Evolutionary conservation across 75 land plant genomes (phyloP).

Genomic region (Pinus tabuliformis): DNA sequence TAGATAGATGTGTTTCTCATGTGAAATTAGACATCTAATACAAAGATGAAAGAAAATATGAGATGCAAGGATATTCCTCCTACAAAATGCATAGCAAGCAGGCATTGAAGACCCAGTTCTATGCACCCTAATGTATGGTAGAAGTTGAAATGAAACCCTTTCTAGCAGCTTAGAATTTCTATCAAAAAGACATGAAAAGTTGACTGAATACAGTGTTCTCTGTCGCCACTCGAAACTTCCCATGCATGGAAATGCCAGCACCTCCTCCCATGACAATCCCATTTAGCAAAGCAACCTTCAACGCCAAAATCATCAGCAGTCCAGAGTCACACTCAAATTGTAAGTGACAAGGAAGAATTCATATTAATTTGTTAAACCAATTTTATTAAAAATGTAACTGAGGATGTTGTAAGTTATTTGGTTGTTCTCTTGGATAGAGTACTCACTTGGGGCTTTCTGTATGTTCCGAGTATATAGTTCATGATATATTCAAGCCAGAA

Average conservation of each 20-base stretch:
- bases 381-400: background rate
- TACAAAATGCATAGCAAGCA: too few species aligned
- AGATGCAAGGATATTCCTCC: too few species aligned
- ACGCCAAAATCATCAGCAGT: constrained; percentile 3
- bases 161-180: background rate
- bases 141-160: background rate
- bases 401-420: background rate
- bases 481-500: constrained; percentile 67
- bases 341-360: background rate
- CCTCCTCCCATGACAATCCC: constrained; percentile 99
- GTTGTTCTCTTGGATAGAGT: background rate
- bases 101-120: too few species aligned
- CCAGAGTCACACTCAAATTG: background rate
- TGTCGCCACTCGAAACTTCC: constrained; percentile 83
- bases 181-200: background rate
- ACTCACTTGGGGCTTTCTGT: constrained; percentile 80
- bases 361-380: background rate
- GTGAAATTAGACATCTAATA: too few species aligned
- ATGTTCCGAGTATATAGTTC: constrained; percentile 77
- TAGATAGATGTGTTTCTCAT: background rate
- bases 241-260: constrained; percentile 83
- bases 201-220: constrained; percentile 73
- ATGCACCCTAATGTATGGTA: too few species aligned
- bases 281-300: constrained; percentile 85
- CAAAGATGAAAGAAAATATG: too few species aligned